phyloP scores from a whole-genome alignment of 2,329 filamentous ascomycete genomes.

The Pseudocercospora ulei region DNA sequence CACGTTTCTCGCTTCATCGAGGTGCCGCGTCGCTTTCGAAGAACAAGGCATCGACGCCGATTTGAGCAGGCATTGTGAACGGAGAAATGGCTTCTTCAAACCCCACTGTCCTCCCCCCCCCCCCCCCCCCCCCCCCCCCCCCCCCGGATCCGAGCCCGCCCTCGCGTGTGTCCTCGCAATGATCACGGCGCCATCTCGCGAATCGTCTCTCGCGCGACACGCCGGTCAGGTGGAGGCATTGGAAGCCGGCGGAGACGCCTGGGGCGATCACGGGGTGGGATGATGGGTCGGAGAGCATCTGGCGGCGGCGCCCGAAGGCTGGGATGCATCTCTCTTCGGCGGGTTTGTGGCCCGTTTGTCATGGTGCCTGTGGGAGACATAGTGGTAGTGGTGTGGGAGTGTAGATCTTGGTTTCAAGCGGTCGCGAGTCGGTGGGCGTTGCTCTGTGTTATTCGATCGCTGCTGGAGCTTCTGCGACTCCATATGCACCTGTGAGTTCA shows the following conservation, averaged over 20 bases:
- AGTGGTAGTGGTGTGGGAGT: slow-evolving; percentile 1
- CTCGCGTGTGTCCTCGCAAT: slow-evolving; percentile 57
- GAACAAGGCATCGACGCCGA: slow-evolving; percentile 52
- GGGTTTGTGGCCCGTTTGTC: slow-evolving; percentile 22
- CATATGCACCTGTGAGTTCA: not conserved
- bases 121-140: slow-evolving; percentile 40
- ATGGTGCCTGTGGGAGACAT: slow-evolving; percentile 12
- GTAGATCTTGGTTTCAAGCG: no score
- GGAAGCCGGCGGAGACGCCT: slow-evolving; percentile 55
- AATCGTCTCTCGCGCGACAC: slow-evolving; percentile 41
- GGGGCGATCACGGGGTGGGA: slow-evolving; percentile 46
- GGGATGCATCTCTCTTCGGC: slow-evolving; percentile 16
- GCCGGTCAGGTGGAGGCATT: slow-evolving; percentile 61
- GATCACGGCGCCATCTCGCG: slow-evolving; percentile 51
- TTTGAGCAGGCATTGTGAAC: slow-evolving; percentile 44
- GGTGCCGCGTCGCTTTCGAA: slow-evolving; percentile 50
- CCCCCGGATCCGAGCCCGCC: slow-evolving; percentile 34
- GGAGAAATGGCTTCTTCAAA: slow-evolving; percentile 49
- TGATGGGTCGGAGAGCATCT: slow-evolving; percentile 29
- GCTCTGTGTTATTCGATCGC: slow-evolving; percentile 1
- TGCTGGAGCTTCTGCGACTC: not conserved
- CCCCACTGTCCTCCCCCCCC: slow-evolving; percentile 37
- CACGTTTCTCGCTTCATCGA: slow-evolving; percentile 44
- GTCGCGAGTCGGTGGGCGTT: no score
- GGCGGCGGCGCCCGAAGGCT: slow-evolving; percentile 25